Percentiles rank a stretch among this genome's conserved stretches.
These are phyloP conservation scores for Kazachstania sp. DNA, from an alignment of 1,139 yeast species.

Conservation along the genomic window DNA sequence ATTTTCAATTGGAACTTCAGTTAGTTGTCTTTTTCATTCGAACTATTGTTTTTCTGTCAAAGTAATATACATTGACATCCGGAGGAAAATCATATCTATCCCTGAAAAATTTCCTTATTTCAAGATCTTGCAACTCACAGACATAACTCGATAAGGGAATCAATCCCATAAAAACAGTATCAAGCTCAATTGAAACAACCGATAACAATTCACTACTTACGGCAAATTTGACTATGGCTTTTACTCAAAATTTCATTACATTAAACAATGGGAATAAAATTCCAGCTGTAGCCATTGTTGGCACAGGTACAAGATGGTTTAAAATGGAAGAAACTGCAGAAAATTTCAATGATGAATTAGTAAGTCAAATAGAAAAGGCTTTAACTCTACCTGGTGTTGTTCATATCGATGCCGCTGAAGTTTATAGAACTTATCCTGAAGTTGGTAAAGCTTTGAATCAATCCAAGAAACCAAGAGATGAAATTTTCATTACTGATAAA, in stretches of 20 bases:
- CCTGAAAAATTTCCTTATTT: no score
- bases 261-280: conserved; percentile 34
- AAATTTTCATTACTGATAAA: conserved; percentile 50
- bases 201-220: no score
- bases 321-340: conserved; percentile 33
- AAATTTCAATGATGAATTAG: conserved; percentile 26
- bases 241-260: conserved; percentile 28
- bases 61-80: no score
- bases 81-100: no score
- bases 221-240: conserved; percentile 5
- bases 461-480: conserved; percentile 41
- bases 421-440: conserved; percentile 57
- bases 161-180: no score
- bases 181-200: no score
- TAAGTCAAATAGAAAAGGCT: conserved; percentile 41
- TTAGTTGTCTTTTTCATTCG: no score
- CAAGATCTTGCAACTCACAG: no score
- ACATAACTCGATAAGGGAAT: no score
- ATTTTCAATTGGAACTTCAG: no score
- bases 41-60: no score
- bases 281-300: conserved; percentile 46
- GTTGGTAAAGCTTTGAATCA: conserved; percentile 47
- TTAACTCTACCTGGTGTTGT: conserved; percentile 41
- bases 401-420: conserved; percentile 62
- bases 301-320: conserved; percentile 63